Base-by-base conservation (phyloP, 2,329 filamentous ascomycete genomes). In the Grosmannia huntii region DNA sequence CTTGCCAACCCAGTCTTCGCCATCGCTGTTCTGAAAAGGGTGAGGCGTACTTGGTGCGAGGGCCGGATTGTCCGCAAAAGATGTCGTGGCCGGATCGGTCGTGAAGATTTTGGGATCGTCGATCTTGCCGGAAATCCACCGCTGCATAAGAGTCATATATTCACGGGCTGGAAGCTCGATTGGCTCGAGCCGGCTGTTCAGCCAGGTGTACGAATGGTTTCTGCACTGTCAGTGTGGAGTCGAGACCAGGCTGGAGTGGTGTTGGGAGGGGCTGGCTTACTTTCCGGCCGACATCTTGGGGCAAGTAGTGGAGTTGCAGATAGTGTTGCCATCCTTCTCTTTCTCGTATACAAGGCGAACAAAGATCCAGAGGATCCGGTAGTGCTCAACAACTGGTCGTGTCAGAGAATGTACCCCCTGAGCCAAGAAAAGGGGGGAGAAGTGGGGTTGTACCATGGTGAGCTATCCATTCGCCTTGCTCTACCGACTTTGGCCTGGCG, bases 181-280 rank as follows among this genome's bases (percentile, higher is more conserved):
- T 12, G 92, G 90, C 68, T 90, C 86, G 65, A 87, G 84, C 66
- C 89, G 85, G 64, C 86, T 85, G 72, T 96, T 95, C 57, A 97
- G 82, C 92, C 92, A 97, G 54, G 91, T 96, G 71, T 96, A 97
- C 28, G 90, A 95, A 72, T 95, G 87, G 66, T 94, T 95, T n/a
- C 81, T 85, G 49, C 7, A 23, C 10, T 25, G 36, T 41, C 4
- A 36, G 16, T 9, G 7, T 44, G 41, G 16, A 19, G 14, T n/a
- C 16, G 41, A 44, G 16, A 44, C 19, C 19, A 44, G 41, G 41
- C 16, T 21, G 38, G 4, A 2, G 16, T n/a, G 7, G 3, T 5
- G 5, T 25, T 16, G 16, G 31, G 31, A 6, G 11, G 21, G 21
- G 12, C 21, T 21, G n/a, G 84, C 90, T 77, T 78, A 96, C 91